Evolutionary conservation across 768 basidiomycete species (phyloP).

Genomic region (Boletus rubescentipes): DNA sequence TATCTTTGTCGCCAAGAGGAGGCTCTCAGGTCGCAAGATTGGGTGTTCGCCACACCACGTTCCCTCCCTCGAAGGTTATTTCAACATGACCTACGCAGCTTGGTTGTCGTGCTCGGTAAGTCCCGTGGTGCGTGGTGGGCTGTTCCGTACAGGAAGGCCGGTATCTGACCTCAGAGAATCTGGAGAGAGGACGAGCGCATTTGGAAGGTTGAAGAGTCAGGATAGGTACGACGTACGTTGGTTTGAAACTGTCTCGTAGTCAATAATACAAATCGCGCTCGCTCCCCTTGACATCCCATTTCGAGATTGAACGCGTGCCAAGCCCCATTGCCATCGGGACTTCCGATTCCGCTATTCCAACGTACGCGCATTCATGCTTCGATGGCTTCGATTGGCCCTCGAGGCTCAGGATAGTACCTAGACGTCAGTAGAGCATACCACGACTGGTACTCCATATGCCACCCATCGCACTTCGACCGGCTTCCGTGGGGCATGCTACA

Average conservation of each 20-base stretch:
- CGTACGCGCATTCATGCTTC: conserved; percentile 7
- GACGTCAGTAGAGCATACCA: conserved; percentile 5
- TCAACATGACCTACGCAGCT: conserved; percentile 10
- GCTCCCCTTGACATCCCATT: conserved; percentile 17
- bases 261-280: conserved; percentile 13
- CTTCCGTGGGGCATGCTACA: conserved; percentile 9
- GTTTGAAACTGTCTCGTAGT: conserved; percentile 15
- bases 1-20: conserved; percentile 20
- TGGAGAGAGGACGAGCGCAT: conserved; percentile 15
- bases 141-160: conserved; percentile 17
- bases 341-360: conserved; percentile 30
- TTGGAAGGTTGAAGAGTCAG: conserved; percentile 15
- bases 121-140: conserved; percentile 17
- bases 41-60: conserved; percentile 31
- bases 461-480: conserved; percentile 9
- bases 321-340: conserved; percentile 27
- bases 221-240: conserved; percentile 6
- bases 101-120: conserved; percentile 17
- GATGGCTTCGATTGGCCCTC: conserved; percentile 23
- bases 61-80: conserved; percentile 33
- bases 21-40: conserved; percentile 5
- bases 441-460: conserved; percentile 6
- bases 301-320: conserved; percentile 20
- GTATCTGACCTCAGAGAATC: conserved; percentile 10
- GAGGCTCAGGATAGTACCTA: conserved; percentile 14